These are phyloP conservation scores for Xylaria sp. DNA, from an alignment of 2,329 filamentous ascomycete species.

Conservation along the genomic window DNA sequence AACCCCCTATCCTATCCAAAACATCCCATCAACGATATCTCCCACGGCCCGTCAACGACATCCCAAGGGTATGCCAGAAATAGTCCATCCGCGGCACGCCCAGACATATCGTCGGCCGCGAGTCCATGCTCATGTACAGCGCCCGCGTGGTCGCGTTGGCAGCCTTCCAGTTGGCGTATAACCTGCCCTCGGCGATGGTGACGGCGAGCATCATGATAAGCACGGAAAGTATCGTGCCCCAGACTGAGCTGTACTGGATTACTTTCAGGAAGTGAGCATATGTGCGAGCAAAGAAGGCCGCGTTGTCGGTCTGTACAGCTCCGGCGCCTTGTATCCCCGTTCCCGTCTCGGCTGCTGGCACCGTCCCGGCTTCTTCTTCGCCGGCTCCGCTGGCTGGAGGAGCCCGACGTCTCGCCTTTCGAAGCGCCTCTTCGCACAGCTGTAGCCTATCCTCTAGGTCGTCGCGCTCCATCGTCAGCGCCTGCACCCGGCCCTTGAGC, in stretches of 20 bases:
- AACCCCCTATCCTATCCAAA: neutral
- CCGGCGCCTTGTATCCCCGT: neutral
- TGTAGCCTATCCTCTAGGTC: slow-evolving; percentile 12
- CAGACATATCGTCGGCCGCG: slow-evolving; percentile 30
- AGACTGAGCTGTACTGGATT: neutral
- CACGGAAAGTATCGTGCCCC: slow-evolving; percentile 1
- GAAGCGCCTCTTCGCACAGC: neutral
- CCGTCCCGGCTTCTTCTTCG: neutral
- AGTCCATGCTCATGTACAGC: slow-evolving; percentile 27
- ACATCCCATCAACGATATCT: neutral
- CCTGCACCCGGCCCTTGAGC: neutral
- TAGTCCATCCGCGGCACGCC: slow-evolving; percentile 31
- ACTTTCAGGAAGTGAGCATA: neutral
- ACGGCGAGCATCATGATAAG: slow-evolving; percentile 30
- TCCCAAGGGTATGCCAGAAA: slow-evolving; percentile 36
- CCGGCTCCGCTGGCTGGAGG: neutral
- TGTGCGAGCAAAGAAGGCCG: neutral
- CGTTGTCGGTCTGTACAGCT: neutral
- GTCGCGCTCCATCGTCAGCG: slow-evolving; percentile 18
- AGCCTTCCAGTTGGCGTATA: slow-evolving; percentile 32
- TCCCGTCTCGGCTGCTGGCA: neutral
- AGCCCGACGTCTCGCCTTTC: neutral
- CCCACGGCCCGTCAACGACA: slow-evolving; percentile 8
- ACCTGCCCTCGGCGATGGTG: slow-evolving; percentile 37
- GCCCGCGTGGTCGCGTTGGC: slow-evolving; percentile 39